These are phyloP conservation scores for Globisporangium ultimum DNA, from an alignment of 352 stramenopile species.

Conservation along the genomic window DNA sequence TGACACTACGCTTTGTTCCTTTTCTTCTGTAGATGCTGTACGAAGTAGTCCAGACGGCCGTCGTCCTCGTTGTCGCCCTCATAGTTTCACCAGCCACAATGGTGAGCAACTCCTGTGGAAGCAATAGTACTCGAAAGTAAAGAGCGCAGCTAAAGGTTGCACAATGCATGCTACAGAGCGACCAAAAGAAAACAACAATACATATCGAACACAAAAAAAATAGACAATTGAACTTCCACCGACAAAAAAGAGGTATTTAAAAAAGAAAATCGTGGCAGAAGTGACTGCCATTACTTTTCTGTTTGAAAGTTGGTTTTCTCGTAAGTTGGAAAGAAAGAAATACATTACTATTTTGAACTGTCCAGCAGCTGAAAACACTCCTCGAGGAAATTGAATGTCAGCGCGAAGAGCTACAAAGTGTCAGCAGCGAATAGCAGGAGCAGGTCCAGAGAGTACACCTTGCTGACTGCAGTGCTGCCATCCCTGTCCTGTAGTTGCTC, in stretches of 20 bases:
- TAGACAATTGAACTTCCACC: not conserved
- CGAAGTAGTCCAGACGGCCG: slow-evolving; percentile 51
- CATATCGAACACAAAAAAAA: not conserved
- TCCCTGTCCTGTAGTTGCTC: not conserved
- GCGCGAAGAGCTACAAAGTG: not conserved
- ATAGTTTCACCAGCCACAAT: slow-evolving; percentile 1
- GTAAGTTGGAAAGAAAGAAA: slow-evolving; percentile 20
- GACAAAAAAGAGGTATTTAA: slow-evolving; percentile 18
- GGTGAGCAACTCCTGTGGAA: not conserved
- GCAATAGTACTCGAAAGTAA: too few relatives aligned
- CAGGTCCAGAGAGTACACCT: too few relatives aligned
- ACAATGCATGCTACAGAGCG: not conserved
- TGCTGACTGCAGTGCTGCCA: too few relatives aligned
- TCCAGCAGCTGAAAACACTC: slow-evolving; percentile 9
- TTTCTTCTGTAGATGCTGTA: slow-evolving; percentile 60
- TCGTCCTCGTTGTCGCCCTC: slow-evolving; percentile 27
- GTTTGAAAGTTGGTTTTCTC: slow-evolving; percentile 8
- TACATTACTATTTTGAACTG: slow-evolving; percentile 23
- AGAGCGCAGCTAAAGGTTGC: not conserved
- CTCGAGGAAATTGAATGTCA: not conserved
- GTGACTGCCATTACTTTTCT: slow-evolving; percentile 1
- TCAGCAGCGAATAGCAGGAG: too few relatives aligned
- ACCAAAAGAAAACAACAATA: slow-evolving; percentile 1
- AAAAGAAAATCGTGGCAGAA: slow-evolving; percentile 15
- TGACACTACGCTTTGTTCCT: not conserved